These are phyloP conservation scores for Aspergillus cristatus DNA, from an alignment of 495 filamentous ascomycete genomes.

Conservation along the genomic window DNA sequence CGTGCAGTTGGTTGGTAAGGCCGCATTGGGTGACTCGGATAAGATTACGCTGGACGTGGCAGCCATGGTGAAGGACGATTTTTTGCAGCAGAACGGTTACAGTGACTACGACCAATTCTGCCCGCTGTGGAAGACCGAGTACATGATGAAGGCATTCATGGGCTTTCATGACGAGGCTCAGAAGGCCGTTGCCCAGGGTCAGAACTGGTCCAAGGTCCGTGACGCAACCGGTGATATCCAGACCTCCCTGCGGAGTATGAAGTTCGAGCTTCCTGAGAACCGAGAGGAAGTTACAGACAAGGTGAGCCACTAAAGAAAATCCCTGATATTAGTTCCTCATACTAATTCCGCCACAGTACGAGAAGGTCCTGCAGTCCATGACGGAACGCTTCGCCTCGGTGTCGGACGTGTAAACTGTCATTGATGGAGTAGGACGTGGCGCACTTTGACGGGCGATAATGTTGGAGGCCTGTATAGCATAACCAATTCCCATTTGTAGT, in stretches of 20 bases:
- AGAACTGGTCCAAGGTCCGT: conserved; percentile 83
- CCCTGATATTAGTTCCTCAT: too few species aligned
- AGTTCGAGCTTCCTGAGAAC: conserved; percentile 85
- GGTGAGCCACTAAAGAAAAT: conserved; percentile 35
- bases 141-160: conserved; percentile 99
- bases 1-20: conserved; percentile 96
- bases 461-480: conserved; percentile 21
- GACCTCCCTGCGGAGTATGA: conserved; percentile 74
- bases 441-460: conserved; percentile 5
- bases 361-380: conserved; percentile 83
- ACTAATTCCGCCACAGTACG: conserved; percentile 52
- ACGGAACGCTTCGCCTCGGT: conserved; percentile 92
- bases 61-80: conserved; percentile 91
- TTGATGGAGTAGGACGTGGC: background rate
- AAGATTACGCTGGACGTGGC: conserved; percentile 98
- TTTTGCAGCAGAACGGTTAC: conserved; percentile 98
- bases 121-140: conserved; percentile 98
- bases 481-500: conserved; percentile 37
- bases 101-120: conserved; percentile 98
- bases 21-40: conserved; percentile 88
- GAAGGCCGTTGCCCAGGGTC: conserved; percentile 84
- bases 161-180: conserved; percentile 95
- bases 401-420: conserved; percentile 65
- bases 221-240: conserved; percentile 86
- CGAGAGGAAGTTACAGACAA: conserved; percentile 67